Conservation (phyloP, 257 asterid species). For the Ocimum tenuiflorum region DNA sequence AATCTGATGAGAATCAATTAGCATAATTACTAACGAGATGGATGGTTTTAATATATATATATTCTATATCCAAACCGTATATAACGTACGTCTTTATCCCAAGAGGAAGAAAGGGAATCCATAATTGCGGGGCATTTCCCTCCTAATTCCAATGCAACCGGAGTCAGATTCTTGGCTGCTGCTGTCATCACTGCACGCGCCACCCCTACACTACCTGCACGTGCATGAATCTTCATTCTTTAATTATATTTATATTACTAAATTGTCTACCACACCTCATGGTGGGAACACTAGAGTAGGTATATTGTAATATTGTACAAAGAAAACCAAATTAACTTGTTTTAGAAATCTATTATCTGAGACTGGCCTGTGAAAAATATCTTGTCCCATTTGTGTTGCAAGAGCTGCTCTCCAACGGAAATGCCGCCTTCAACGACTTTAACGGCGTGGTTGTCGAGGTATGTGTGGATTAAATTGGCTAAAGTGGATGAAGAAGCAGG, state of each 20-base stretch:
- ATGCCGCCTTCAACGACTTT: slow-evolving; percentile 68
- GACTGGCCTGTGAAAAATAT: slow-evolving; percentile 69
- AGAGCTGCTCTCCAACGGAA: slow-evolving; percentile 40
- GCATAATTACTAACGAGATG: too few species aligned
- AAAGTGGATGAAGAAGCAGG: slow-evolving; percentile 58
- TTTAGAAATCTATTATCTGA: too few species aligned
- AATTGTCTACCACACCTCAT: too few species aligned
- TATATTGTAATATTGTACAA: too few species aligned
- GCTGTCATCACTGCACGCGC: slow-evolving; percentile 56
- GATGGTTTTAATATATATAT: too few species aligned
- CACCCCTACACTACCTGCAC: slow-evolving; percentile 54
- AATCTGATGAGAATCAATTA: too few species aligned
- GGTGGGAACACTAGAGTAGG: too few species aligned
- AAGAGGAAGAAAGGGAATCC: slow-evolving; percentile 54
- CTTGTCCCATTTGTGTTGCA: slow-evolving; percentile 75
- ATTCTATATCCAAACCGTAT: too few species aligned
- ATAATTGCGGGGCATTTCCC: slow-evolving; percentile 83
- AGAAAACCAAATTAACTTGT: too few species aligned
- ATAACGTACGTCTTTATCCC: slow-evolving; percentile 45
- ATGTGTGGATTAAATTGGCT: slow-evolving; percentile 34
- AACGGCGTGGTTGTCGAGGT: slow-evolving; percentile 49
- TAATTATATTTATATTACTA: too few species aligned
- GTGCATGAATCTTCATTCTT: too few species aligned
- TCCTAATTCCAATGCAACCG: slow-evolving; percentile 63
- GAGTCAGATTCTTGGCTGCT: slow-evolving; percentile 71